phyloP scores from a whole-genome alignment of 78 protist genomes.

The Speleostelium caveatum region DNA sequence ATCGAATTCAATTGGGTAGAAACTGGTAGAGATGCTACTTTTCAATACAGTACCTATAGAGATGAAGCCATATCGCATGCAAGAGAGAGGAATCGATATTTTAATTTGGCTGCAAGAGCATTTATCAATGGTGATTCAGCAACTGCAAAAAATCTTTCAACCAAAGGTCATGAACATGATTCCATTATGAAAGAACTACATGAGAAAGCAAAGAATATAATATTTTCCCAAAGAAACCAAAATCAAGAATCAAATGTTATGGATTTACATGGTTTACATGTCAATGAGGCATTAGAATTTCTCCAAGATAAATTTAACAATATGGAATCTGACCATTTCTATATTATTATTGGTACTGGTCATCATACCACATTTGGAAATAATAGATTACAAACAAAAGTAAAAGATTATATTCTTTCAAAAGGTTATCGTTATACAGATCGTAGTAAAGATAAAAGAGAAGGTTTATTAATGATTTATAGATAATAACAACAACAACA shows the following conservation, averaged over 20 bases:
- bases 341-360: slow-evolving; percentile 54
- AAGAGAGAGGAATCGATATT: slow-evolving; percentile 38
- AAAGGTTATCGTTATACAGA: slow-evolving; percentile 3
- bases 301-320: slow-evolving; percentile 4
- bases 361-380: slow-evolving; percentile 14
- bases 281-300: slow-evolving; percentile 29
- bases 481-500: not conserved
- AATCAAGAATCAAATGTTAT: not conserved
- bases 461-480: slow-evolving; percentile 20
- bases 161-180: slow-evolving; percentile 29
- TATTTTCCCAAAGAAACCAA: slow-evolving; percentile 29
- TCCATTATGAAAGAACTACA: slow-evolving; percentile 29
- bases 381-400: slow-evolving; percentile 16
- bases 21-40: slow-evolving; percentile 10
- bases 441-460: slow-evolving; percentile 19
- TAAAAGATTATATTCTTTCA: slow-evolving; percentile 10
- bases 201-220: slow-evolving; percentile 15
- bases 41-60: not conserved
- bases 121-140: not conserved
- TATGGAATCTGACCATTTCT: not conserved
- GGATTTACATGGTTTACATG: slow-evolving; percentile 71
- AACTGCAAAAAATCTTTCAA: slow-evolving; percentile 3
- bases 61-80: slow-evolving; percentile 33
- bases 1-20: slow-evolving; percentile 12
- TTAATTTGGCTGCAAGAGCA: slow-evolving; percentile 13